Evolutionary conservation across 2,329 filamentous ascomycete species (phyloP), one percentile per base, ranked within the genome.

Genomic region (Botrytis squamosa): DNA sequence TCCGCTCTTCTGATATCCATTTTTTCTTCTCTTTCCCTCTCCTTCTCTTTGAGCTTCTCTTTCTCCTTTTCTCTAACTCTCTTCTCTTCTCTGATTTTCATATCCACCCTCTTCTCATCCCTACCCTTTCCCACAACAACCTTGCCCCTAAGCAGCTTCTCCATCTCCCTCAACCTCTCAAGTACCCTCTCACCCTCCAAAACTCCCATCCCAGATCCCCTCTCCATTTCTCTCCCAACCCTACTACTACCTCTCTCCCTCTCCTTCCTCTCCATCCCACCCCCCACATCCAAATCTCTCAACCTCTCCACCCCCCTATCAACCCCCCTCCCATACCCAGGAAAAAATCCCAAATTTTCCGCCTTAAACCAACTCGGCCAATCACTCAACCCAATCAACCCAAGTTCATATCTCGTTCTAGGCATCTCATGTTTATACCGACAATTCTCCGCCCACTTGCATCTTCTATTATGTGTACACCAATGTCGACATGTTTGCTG

Each of bases 371-470:
- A 88, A 1, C 74, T 74, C 1, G 86, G 86, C 68, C 83, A 81
- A 74, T 81, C 80, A 14, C 57, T 68, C 16, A 88, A 81, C 0
- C 85, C 85, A 36, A 86, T 82, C 71, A 82, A 81, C 14, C 77
- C 77, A 10, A 87, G 83, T 1, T 83, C 85, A 25, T 80, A 80
- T 7, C 74, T 44, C 0, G 83, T 85, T 74, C 77, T 77, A 5
- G 86, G 87, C 86, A 88, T 87, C 74, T 77, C 78, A 78, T 88
- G 87, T 65, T 77, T 76, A 78, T 83, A 85, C 6, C 82, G 81
- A 79, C 87, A 88, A 14, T 79, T 75, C 10, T 73, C 68, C 5
- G 83, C 84, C 80, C 82, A 87, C 76, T 81, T 83, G 79, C 87
- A 88, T 20, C 79, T 82, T 10, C 86, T 86, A 59, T 83, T 80